Base-by-base conservation (phyloP, 345 rosid species). In the Gossypioides kirkii region DNA sequence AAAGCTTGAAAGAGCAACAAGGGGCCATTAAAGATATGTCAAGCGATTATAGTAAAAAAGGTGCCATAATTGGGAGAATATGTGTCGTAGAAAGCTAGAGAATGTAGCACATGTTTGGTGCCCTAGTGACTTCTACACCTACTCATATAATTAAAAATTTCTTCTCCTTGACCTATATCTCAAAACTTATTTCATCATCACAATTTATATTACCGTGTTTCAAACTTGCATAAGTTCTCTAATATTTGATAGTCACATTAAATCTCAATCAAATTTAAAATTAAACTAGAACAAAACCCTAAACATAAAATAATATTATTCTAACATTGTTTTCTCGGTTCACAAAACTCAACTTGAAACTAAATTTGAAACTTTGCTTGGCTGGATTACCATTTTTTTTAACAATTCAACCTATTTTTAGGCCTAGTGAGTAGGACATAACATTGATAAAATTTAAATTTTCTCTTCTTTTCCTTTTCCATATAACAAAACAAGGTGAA, bases 321-420 rank as follows among this genome's bases (percentile, higher is more conserved):
- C n/a, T n/a, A n/a, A n/a, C n/a, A n/a, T n/a, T n/a, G n/a, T n/a
- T 32, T 32, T 0, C 7, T 32, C 7, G 0, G 1, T 32, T 32
- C 5, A 5, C 1, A 32, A 32, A 32, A 32, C 1, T 32, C 7
- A 32, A n/a, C n/a, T n/a, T n/a, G n/a, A n/a, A n/a, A n/a, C n/a
- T n/a, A n/a, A 5, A 32, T 32, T 32, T 32, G 0, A 32, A 32
- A 32, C 38, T 32, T 32, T 4, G 5, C 7, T 32, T 0, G 5
- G 5, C 38, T 10, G 11, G 14, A 18, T 55, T 2, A 13, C 20
- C 10, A 25, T 17, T 58, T 8, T 32, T 32, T 58, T 58, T 58
- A n/a, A 58, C 38, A 25, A 23, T 25, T 23, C 0, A 58, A 58
- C 61, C 17, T 58, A 25, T 58, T 23, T 12, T 58, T 23, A 10